Base-by-base conservation (phyloP, 495 filamentous ascomycete genomes). In the Aspergillus bertholletiae region DNA sequence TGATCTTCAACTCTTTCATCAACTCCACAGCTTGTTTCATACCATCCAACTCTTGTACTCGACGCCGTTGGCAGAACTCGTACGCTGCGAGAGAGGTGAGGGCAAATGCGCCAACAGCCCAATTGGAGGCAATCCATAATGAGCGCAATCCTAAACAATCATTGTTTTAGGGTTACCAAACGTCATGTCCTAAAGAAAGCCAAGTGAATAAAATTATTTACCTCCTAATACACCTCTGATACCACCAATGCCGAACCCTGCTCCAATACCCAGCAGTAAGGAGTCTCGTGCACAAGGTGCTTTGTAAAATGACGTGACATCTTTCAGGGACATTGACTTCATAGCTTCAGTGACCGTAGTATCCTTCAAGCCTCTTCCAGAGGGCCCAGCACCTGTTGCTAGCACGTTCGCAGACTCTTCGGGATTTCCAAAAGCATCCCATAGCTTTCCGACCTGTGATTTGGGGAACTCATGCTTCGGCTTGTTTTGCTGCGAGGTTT, bases 271-370 rank as follows among this genome's bases (percentile, higher is more conserved):
- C 1, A 85, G 84, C 63, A 97, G 71, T 52, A 96, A 72, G 15
- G 89, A 84, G 60, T 94, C 86, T 24, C 93, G 83, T 5, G 88
- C 86, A 71, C 94, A 97, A 18, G 93, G 94, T 56, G 83, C 77
- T 63, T 87, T 86, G 69, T 92, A 84, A 53, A 96, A 79, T 9
- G 82, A 80, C 23, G 83, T 75, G 51, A 92, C 86, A 65, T 96
- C 88, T 45, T 84, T 73, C 8, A 84, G 48, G 15, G 80, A 81
- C 46, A 96, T 83, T 20, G 80, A 81, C 37, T 83, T 80, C 21
- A 88, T 66, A 0, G 82, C 89, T 15, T 92, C 86, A 8, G 74
- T 71, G 39, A 96, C 59, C 13, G 78, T 73, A 4, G 75, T 59
- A 55, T 79, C 72, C 7, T 74, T 68, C 35, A 70, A 40, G 37